Base-by-base conservation (phyloP, 2,329 filamentous ascomycete genomes). In the Diaporthe citrichinensis region DNA sequence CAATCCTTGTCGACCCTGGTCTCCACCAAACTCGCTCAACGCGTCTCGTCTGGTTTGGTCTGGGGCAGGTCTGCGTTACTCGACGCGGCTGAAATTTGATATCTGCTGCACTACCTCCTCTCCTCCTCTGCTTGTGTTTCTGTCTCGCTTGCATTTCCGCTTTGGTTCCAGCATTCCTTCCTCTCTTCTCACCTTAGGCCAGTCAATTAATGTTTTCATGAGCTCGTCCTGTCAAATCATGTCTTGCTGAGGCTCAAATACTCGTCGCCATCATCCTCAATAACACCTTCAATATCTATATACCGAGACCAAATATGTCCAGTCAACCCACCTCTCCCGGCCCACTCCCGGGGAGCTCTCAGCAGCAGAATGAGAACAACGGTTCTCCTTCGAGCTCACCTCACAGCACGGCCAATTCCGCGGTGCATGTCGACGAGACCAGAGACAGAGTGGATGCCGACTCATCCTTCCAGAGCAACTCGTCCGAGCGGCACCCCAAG, bases 401-500 rank as follows among this genome's bases (percentile, higher is more conserved):
- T 31, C 49, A 73, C 28, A 76, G 76, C 76, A 72, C 67, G 4
- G 49, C 67, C 28, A 62, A 71, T 44, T 76, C 76, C 4, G 61
- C 61, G 12, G 67, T 74, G 17, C 74, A 73, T 20, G 28, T 67
- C 25, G 74, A 72, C 28, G 74, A 75, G 31, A 28, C 67, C 31
- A 39, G 49, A 39, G 61, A 77, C 25, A 71, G 44, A 39, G 49
- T 17, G n/a, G 76, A 76, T 25, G 36, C 74, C 36, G 76, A 77
- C 46, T 76, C 73, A 20, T 76, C 74, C 23, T 74, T 74, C 68
- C 72, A 72, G 74, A 77, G 74, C 74, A 76, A 72, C 46, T 69
- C 77, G 20, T 72, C 71, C 34, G 84, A 85, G 75, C 84, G 85
- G 57, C 90, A 91, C 78, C 89, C 90, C 78, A 91, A 90, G 84